Evolutionary conservation across 2,329 filamentous ascomycete genomes (phyloP), one percentile per base, ranked within the genome.

Genomic region (Xylaria sp.): DNA sequence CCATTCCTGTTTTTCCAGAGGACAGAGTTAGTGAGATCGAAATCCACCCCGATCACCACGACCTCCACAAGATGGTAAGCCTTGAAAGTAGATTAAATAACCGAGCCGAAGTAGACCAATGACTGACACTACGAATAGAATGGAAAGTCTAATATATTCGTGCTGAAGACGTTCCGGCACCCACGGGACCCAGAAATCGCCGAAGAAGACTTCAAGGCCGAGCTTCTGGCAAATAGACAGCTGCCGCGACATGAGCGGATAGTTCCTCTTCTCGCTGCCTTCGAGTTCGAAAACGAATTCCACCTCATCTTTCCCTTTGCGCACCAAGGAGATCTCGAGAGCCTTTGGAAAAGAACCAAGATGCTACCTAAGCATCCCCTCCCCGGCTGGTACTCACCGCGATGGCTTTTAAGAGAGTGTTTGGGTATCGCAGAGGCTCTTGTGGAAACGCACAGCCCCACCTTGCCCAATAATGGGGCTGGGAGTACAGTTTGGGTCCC

Each of bases 251-350:
- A 67, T 37, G 41, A 56, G 10, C 53, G 52, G 9, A 61, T 67
- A 15, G 53, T 63, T 10, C 62, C 65, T 23, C 47, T 67, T 4
- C 56, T 65, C 17, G 27, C 54, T 9, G 65, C 63, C n/a, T 65
- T 67, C 37, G 54, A 63, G 41, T 29, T 60, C 37, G 17, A 54
- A 37, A 6, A 46, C 2, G 11, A 37, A 11, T 63, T 54, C 17
- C 55, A 67, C 25, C 35, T 67, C n/a, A n/a, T 67, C 15, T 58
- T 67, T 9, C 65, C 65, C 6, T 65, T 37, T 23, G 65, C 65
- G 19, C 15, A 15, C 11, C 43, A 38, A 1, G 60, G 63, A 15
- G 46, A 63, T 25, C 62, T 67, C 8, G 25, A 47, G 19, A 21
- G 54, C 3, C 38, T 67, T 9, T 67, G 62, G 62, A 6, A 51